A percentile compares a stretch with the other conserved stretches of the same genome.
Conservation (phyloP, 306 rosid genomes). For the Trifolium subterraneum region DNA sequence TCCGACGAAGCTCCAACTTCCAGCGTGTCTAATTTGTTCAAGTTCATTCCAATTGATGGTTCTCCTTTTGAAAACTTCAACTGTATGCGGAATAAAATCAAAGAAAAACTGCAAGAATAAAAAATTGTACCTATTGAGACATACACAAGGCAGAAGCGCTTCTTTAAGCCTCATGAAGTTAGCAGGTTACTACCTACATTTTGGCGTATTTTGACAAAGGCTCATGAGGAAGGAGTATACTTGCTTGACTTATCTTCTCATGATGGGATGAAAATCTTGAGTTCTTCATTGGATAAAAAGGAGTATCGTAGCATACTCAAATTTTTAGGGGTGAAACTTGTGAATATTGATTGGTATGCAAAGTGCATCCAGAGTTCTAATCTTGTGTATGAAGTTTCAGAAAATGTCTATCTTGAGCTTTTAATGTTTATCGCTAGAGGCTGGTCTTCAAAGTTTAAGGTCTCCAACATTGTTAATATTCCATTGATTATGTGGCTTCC, state of each 20-base stretch:
- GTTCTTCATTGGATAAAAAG: conserved; percentile 54
- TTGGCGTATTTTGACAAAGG: conserved; percentile 59
- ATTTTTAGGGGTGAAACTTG: conserved; percentile 58
- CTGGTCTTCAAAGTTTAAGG: conserved; percentile 46
- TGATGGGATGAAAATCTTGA: conserved; percentile 53
- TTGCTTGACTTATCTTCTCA: conserved; percentile 60
- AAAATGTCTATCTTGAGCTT: conserved; percentile 57
- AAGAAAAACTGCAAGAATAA: conserved; percentile 48
- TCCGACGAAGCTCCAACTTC: conserved; percentile 48
- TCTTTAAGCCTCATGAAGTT: conserved; percentile 65
- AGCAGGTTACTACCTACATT: conserved; percentile 65
- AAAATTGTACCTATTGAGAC: conserved; percentile 68
- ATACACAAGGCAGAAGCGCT: conserved; percentile 58
- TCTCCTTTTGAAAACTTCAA: conserved; percentile 54
- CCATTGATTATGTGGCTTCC: conserved; percentile 54
- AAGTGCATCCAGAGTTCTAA: conserved; percentile 68
- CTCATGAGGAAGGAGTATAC: conserved; percentile 47
- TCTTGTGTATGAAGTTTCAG: conserved; percentile 62
- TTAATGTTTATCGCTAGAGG: conserved; percentile 54
- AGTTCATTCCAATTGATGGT: conserved; percentile 54
- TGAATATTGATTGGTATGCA: conserved; percentile 64
- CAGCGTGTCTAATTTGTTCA: conserved; percentile 53
- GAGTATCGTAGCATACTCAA: conserved; percentile 51
- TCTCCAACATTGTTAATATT: conserved; percentile 22
- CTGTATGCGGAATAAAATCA: conserved; percentile 59